Percentiles rank a stretch among this genome's conserved stretches.
phyloP scores from a whole-genome alignment of 192 early-diverging fungal species.

The Cetraspora pellucida region DNA sequence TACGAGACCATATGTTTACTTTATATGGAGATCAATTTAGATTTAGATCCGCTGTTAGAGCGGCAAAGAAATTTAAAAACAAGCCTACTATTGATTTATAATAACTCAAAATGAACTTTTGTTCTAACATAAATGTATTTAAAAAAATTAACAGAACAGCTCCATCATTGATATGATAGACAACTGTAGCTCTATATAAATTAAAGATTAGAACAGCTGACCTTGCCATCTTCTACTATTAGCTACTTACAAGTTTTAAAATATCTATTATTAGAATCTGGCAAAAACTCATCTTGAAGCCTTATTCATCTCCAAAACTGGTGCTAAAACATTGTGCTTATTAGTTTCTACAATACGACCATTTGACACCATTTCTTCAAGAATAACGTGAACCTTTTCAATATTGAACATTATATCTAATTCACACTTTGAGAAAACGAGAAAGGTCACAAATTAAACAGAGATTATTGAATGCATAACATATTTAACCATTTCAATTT shows the following conservation, averaged over 20 bases:
- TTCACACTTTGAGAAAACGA: slow-evolving; percentile 39
- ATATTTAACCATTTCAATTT: neutral
- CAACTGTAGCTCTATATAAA: no score
- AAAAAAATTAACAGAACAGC: no score
- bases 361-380: slow-evolving; percentile 42
- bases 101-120: neutral
- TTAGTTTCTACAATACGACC: slow-evolving; percentile 43
- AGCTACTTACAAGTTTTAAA: neutral
- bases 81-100: slow-evolving; percentile 59
- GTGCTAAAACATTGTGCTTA: slow-evolving; percentile 22
- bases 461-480: neutral
- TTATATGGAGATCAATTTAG: slow-evolving; percentile 81
- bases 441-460: neutral
- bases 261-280: neutral
- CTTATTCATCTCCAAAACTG: slow-evolving; percentile 18
- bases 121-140: no score
- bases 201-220: no score
- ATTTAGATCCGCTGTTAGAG: slow-evolving; percentile 71
- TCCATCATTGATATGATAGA: no score
- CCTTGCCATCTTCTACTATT: no score
- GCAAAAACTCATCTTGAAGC: neutral
- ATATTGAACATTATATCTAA: slow-evolving; percentile 47
- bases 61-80: slow-evolving; percentile 70
- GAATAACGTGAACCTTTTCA: slow-evolving; percentile 46
- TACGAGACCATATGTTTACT: slow-evolving; percentile 53